Evolutionary conservation across 176 grass and related monocot genomes (phyloP), one percentile per base, ranked within the genome.

Genomic region (Luzula sylvatica): DNA sequence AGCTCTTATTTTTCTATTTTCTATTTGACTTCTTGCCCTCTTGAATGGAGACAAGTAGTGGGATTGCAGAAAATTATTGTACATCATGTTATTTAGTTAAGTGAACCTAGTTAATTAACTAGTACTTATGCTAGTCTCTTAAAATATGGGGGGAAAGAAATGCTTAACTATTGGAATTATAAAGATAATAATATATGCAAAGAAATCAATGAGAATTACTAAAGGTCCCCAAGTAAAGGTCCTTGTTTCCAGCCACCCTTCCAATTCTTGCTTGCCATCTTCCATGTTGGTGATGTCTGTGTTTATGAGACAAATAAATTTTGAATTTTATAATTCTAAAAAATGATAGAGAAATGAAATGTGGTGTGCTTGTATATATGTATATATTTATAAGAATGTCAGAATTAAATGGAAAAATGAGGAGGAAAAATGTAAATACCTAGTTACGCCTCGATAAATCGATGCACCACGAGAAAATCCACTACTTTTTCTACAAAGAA

Each of bases 261-360:
- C 75, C 75, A 52, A 79, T 79, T 25, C 75, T 58, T 72, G 75
- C 75, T 51, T 79, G 75, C 75, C 75, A 79, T 70, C 75, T 72
- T 26, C 75, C 75, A 72, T 79, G 75, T 46, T 79, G 75, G 26
- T 79, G 75, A 72, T 79, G 75, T n/a, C 75, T 78, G 61, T 26
- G 20, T 0, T 8, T 25, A 55, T 42, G 15, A 35, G 9, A 35
- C 20, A 23, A 17, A 16, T 27, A 58, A n/a, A 27, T 64, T 32
- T 27, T 44, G 4, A 32, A 45, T 46, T 26, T n/a, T 30, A 27
- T n/a, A 29, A 26, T 7, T 62, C 43, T 13, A 15, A 26, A 3
- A 62, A 29, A 14, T 47, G 46, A 30, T 28, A 32, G 23, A 39
- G 11, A 35, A 7, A 35, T 35, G 9, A 35, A 9, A 35, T 35